phyloP scores from a whole-genome alignment of 148 eudicot genomes.

The Fallopia convolvulus region DNA sequence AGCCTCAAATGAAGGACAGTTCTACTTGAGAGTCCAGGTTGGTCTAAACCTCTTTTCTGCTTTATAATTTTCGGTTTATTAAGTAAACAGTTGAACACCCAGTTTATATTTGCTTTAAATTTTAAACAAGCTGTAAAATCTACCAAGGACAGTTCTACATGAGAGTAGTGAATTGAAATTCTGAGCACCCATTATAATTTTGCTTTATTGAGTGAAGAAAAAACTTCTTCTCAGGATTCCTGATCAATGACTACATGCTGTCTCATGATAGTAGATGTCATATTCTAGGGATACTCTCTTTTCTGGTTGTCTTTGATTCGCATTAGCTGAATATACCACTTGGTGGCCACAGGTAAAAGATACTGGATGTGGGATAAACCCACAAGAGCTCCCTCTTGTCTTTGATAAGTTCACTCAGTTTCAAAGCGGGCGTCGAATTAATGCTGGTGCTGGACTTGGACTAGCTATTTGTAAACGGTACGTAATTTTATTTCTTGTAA shows the following conservation, averaged over 20 bases:
- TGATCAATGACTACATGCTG: neutral
- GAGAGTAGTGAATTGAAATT: too few species aligned
- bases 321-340: neutral
- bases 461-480: conserved; percentile 90
- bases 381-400: conserved; percentile 62
- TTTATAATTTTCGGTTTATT: neutral
- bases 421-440: conserved; percentile 32
- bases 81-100: neutral
- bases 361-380: conserved; percentile 72
- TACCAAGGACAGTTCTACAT: too few species aligned
- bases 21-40: conserved; percentile 84
- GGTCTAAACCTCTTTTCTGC: neutral
- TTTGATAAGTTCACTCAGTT: conserved; percentile 65
- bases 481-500: neutral
- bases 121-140: too few species aligned
- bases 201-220: neutral
- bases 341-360: conserved; percentile 64
- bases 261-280: too few species aligned
- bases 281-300: too few species aligned
- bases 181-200: too few species aligned
- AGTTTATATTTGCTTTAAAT: too few species aligned
- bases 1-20: conserved; percentile 28
- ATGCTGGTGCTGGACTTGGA: conserved; percentile 66
- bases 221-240: neutral
- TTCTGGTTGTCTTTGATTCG: neutral